These are phyloP conservation scores for Moesziomyces sp. DNA, from an alignment of 1,284 basidiomycete genomes.

Conservation along the genomic window DNA sequence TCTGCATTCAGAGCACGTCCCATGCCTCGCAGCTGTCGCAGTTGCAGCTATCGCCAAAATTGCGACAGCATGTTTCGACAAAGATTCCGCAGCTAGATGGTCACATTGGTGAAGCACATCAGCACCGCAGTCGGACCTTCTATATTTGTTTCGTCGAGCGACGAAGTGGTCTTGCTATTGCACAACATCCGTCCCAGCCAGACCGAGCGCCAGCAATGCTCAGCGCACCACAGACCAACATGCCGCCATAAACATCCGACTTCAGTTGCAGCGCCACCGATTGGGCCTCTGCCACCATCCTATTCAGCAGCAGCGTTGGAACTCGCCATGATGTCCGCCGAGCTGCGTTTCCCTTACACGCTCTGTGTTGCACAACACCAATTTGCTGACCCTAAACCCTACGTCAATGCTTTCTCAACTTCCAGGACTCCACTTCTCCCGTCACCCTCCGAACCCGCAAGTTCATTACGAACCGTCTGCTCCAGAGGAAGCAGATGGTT, in stretches of 20 bases:
- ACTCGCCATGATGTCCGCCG: slow-evolving; percentile 7
- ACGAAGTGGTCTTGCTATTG: no score
- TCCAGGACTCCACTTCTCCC: slow-evolving; percentile 81
- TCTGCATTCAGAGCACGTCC: no score
- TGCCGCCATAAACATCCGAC: no score
- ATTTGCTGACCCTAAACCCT: not conserved
- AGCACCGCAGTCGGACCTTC: no score
- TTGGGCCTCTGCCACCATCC: no score
- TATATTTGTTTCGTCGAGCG: no score
- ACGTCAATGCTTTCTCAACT: not conserved
- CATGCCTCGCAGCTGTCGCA: not conserved
- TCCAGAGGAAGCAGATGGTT: slow-evolving; percentile 82
- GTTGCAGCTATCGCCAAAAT: not conserved
- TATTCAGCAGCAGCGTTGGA: slow-evolving; percentile 9
- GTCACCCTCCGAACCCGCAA: slow-evolving; percentile 98
- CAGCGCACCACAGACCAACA: no score
- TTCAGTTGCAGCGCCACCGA: no score
- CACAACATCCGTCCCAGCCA: no score
- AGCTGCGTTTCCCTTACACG: not conserved
- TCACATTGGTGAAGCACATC: no score
- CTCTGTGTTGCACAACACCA: slow-evolving; percentile 1
- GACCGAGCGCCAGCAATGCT: no score
- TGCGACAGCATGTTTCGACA: not conserved
- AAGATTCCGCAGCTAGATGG: no score
- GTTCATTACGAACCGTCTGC: slow-evolving; percentile 98